These are phyloP conservation scores for Tuber calosporum DNA, from an alignment of 495 filamentous ascomycete species.

Conservation along the genomic window DNA sequence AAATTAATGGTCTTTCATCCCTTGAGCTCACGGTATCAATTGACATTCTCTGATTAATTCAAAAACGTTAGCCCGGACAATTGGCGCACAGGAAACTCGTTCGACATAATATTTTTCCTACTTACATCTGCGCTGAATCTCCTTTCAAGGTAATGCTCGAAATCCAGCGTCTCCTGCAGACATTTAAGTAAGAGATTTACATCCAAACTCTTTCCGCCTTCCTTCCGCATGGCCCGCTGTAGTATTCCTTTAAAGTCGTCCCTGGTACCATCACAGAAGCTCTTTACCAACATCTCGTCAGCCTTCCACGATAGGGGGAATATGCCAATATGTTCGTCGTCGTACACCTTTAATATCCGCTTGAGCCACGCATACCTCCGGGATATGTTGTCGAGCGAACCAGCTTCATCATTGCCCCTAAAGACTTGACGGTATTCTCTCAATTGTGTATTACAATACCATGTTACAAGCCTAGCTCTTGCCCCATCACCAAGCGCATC, in stretches of 20 bases:
- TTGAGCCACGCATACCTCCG: constrained; percentile 94
- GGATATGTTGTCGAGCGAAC: constrained; percentile 93
- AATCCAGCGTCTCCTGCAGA: constrained; percentile 92
- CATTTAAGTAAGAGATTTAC: constrained; percentile 88
- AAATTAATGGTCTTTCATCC: constrained; percentile 68
- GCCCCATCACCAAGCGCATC: constrained; percentile 92
- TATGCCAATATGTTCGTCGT: constrained; percentile 82
- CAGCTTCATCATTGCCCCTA: constrained; percentile 86
- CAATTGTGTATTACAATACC: constrained; percentile 97
- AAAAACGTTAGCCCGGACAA: constrained; percentile 10
- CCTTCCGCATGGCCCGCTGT: constrained; percentile 69
- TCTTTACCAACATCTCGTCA: constrained; percentile 80
- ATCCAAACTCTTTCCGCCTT: constrained; percentile 75
- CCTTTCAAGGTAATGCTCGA: constrained; percentile 84
- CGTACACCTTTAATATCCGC: constrained; percentile 90
- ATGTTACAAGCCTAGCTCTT: constrained; percentile 71
- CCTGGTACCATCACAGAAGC: constrained; percentile 88
- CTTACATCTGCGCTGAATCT: constrained; percentile 65
- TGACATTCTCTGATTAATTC: constrained; percentile 59
- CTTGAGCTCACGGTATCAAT: constrained; percentile 82
- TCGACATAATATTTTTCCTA: constrained; percentile 14
- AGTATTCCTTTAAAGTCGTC: constrained; percentile 94
- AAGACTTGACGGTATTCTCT: constrained; percentile 95
- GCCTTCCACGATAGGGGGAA: constrained; percentile 87
- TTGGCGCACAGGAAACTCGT: neutral